phyloP scores from a whole-genome alignment of 2,329 filamentous ascomycete genomes.

The Trichoderma lentiforme region DNA sequence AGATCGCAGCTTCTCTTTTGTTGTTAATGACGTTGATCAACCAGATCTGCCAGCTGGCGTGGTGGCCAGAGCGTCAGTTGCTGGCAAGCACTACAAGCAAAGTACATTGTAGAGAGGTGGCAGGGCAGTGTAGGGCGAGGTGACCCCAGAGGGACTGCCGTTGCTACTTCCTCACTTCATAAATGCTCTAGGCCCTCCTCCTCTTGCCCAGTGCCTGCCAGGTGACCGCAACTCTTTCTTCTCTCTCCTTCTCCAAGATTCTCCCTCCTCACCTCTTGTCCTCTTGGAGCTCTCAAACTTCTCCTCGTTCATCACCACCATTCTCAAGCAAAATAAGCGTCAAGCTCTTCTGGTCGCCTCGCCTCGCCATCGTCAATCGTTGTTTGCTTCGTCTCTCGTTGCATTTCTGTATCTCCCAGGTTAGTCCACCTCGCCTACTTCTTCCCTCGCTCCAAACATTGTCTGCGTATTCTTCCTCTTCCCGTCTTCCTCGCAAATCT shows the following conservation, averaged over 20 bases:
- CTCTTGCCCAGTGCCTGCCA: background rate
- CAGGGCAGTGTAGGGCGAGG: background rate
- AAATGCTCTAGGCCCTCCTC: constrained; percentile 1
- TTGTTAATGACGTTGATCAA: constrained; percentile 1
- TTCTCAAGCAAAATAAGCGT: constrained; percentile 6
- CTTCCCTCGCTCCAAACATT: constrained; percentile 3
- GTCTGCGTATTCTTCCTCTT: background rate
- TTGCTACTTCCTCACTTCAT: constrained; percentile 1
- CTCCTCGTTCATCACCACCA: constrained; percentile 5
- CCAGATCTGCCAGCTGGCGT: constrained; percentile 12
- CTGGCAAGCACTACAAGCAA: background rate
- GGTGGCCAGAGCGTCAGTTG: background rate
- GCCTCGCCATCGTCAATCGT: constrained; percentile 20
- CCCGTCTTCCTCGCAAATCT: constrained; percentile 3
- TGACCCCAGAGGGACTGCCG: background rate
- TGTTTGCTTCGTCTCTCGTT: constrained; percentile 26
- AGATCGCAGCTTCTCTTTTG: background rate
- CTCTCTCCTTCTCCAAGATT: background rate
- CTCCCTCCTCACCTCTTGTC: background rate
- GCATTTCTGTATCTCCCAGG: constrained; percentile 23
- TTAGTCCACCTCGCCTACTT: constrained; percentile 17
- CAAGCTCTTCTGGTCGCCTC: constrained; percentile 10
- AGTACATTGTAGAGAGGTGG: background rate
- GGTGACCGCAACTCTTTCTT: background rate
- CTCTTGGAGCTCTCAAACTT: background rate